These are phyloP conservation scores for Skeletonema potamos DNA, from an alignment of 108 stramenopile species.

Conservation along the genomic window DNA sequence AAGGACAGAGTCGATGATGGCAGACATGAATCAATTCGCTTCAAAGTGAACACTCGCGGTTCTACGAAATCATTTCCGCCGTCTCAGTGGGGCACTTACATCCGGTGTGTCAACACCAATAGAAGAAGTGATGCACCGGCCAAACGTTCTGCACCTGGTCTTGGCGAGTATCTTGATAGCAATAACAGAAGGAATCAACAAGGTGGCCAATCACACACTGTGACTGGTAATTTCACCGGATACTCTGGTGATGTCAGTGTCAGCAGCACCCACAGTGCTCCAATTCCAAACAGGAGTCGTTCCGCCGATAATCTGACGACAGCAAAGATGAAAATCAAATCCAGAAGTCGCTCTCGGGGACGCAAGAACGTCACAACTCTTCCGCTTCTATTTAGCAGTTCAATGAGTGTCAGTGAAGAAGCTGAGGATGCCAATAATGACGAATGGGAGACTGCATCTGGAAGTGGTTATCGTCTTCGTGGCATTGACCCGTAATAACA, in stretches of 20 bases:
- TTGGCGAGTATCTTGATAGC: slow-evolving; percentile 23
- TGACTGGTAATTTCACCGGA: slow-evolving; percentile 7
- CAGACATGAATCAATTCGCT: slow-evolving; percentile 18
- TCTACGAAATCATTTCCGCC: slow-evolving; percentile 41
- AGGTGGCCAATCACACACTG: slow-evolving; percentile 12
- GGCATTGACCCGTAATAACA: slow-evolving; percentile 36
- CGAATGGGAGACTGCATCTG: slow-evolving; percentile 43
- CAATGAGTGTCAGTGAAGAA: slow-evolving; percentile 51
- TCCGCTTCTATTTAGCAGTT: slow-evolving; percentile 40
- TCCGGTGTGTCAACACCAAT: slow-evolving; percentile 16
- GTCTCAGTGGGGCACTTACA: slow-evolving; percentile 36
- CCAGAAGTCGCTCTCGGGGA: slow-evolving; percentile 21
- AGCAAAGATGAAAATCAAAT: slow-evolving; percentile 39
- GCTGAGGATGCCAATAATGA: slow-evolving; percentile 32
- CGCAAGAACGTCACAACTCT: slow-evolving; percentile 32
- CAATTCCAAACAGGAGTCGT: slow-evolving; percentile 13
- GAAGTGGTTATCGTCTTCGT: slow-evolving; percentile 39
- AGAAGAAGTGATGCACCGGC: not conserved
- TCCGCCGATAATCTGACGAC: slow-evolving; percentile 29
- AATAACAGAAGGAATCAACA: slow-evolving; percentile 11
- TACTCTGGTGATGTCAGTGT: slow-evolving; percentile 28
- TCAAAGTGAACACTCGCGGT: slow-evolving; percentile 40
- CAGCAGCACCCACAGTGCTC: slow-evolving; percentile 27
- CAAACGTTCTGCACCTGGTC: slow-evolving; percentile 5
- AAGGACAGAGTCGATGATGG: slow-evolving; percentile 32